Evolutionary conservation across 2,329 filamentous ascomycete genomes (phyloP).

Genomic region (Tricladium varicosporioides): DNA sequence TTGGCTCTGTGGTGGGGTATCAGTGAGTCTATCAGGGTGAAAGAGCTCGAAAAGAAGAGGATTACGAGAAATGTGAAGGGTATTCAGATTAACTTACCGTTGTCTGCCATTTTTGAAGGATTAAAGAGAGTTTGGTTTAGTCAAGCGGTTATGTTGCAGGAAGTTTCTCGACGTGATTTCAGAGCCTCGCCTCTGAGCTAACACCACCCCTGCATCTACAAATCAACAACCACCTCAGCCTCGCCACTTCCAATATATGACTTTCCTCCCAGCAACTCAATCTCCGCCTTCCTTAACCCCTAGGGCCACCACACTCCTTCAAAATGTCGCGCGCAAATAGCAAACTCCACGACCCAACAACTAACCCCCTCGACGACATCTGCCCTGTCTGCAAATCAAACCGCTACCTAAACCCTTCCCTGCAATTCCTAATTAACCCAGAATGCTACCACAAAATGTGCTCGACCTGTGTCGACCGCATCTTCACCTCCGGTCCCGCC

Average conservation of each 20-base stretch:
- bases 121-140: background rate
- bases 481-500: slow-evolving; percentile 88
- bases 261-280: slow-evolving; percentile 11
- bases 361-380: slow-evolving; percentile 55
- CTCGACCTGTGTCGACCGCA: slow-evolving; percentile 88
- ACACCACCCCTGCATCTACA: background rate
- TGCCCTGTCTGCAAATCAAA: slow-evolving; percentile 98
- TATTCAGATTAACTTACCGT: background rate
- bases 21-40: background rate
- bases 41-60: background rate
- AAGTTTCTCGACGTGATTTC: background rate
- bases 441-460: slow-evolving; percentile 99
- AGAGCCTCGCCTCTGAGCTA: slow-evolving; percentile 3
- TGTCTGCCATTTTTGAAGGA: slow-evolving; percentile 6
- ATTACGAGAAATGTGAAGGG: background rate
- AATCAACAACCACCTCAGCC: slow-evolving; percentile 3
- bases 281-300: slow-evolving; percentile 4
- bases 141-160: background rate
- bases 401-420: slow-evolving; percentile 89
- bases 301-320: slow-evolving; percentile 2
- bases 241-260: background rate
- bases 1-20: slow-evolving; percentile 26
- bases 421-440: slow-evolving; percentile 94
- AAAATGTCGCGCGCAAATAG: slow-evolving; percentile 17
- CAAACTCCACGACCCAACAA: slow-evolving; percentile 11